These are phyloP conservation scores for Phaeosphaeriaceae sp. DNA, from an alignment of 2,329 filamentous ascomycete species.

Conservation along the genomic window DNA sequence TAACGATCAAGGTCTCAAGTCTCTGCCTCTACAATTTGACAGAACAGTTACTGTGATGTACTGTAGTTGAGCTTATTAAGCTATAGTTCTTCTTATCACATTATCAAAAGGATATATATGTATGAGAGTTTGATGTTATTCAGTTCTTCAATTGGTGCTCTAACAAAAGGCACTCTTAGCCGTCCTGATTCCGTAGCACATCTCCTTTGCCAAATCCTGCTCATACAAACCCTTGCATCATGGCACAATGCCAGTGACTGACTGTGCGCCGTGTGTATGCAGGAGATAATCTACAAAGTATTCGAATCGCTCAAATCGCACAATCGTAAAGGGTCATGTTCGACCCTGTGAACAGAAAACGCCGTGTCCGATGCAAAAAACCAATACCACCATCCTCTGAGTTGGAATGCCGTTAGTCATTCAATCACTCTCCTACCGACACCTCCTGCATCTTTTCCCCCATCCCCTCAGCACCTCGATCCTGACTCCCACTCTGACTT, in stretches of 20 bases:
- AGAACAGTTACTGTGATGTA: background rate
- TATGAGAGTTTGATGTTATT: no score
- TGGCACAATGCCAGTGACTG: no score
- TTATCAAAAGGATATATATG: background rate
- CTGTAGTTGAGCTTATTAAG: background rate
- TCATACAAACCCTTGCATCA: background rate
- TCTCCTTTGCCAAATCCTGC: background rate
- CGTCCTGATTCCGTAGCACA: no score
- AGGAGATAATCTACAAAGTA: background rate
- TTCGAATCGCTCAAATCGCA: background rate
- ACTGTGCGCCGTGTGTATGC: slow-evolving; percentile 5
- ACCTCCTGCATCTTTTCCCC: slow-evolving; percentile 22
- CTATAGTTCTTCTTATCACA: background rate
- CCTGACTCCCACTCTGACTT: background rate
- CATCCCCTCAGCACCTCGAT: slow-evolving; percentile 12
- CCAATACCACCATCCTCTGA: no score
- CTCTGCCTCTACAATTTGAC: slow-evolving; percentile 2
- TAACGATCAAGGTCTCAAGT: background rate
- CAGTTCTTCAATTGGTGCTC: no score
- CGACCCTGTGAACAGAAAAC: no score
- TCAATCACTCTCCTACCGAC: slow-evolving; percentile 8
- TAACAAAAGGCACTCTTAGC: no score
- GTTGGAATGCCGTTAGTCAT: no score
- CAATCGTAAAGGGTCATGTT: background rate
- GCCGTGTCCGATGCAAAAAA: background rate